Percentiles rank a stretch among this genome's conserved stretches.
Evolutionary conservation across 202 grass and related monocot species (phyloP).

Genomic region (Bolboschoenoplectus hybrid): DNA sequence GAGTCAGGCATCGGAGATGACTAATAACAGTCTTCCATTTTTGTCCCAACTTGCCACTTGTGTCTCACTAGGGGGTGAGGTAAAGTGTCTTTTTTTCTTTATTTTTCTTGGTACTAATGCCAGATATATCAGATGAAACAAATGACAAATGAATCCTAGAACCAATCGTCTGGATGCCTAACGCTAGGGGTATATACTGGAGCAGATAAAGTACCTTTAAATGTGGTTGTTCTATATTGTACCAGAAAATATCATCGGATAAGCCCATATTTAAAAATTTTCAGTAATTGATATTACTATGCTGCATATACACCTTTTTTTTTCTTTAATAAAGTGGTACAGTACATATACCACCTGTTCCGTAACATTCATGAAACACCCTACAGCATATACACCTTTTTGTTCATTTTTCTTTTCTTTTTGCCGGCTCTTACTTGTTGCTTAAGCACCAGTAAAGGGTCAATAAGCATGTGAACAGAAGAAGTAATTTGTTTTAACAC

Average conservation of each 20-base stretch:
- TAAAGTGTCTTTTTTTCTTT: neutral
- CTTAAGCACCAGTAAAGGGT: neutral
- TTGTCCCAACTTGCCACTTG: conserved; percentile 54
- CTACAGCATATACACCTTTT: neutral
- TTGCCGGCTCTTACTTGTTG: neutral
- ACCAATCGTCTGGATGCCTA: neutral
- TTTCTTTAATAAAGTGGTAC: too few species aligned
- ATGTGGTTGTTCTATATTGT: too few species aligned
- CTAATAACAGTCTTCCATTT: conserved; percentile 63
- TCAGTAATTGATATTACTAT: neutral
- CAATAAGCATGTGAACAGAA: neutral
- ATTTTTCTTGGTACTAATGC: neutral
- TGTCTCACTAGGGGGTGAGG: conserved; percentile 45
- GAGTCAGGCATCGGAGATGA: conserved; percentile 84
- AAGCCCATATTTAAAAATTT: neutral
- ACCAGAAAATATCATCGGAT: too few species aligned
- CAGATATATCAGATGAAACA: neutral
- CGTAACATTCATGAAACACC: too few species aligned
- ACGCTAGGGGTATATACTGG: neutral
- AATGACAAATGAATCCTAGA: neutral
- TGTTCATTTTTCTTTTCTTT: neutral
- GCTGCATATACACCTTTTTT: neutral
- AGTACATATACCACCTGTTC: too few species aligned
- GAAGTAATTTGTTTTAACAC: neutral
- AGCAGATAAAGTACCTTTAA: too few species aligned